phyloP scores from a whole-genome alignment of 139 green algal genomes.

The Chloropicon primus region DNA sequence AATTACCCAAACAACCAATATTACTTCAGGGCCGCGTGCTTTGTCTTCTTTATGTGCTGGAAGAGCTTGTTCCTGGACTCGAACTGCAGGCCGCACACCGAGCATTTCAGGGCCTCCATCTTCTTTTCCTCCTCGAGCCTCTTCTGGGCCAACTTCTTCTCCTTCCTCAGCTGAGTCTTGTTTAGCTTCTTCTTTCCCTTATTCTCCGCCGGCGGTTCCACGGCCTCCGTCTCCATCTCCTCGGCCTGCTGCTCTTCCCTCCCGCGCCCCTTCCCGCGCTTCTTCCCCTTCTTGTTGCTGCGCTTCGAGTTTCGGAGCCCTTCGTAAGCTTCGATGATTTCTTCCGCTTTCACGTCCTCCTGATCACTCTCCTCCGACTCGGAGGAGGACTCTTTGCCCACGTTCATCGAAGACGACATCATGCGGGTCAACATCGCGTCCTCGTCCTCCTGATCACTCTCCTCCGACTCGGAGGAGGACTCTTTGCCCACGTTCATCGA shows the following conservation, averaged over 20 bases:
- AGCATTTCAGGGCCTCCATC: conserved; percentile 25
- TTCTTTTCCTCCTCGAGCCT: background rate
- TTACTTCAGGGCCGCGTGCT: conserved; percentile 36
- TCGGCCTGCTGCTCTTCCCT: background rate
- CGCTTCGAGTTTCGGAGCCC: too few species aligned
- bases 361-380: background rate
- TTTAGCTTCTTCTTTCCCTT: conserved; percentile 24
- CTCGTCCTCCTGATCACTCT: background rate
- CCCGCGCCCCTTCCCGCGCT: background rate
- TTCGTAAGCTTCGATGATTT: too few species aligned
- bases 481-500: background rate
- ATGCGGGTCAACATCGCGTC: too few species aligned
- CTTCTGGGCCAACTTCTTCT: conserved; percentile 3
- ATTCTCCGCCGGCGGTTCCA: conserved; percentile 12
- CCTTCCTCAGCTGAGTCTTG: conserved; percentile 5
- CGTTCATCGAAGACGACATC: background rate
- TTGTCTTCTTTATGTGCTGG: conserved; percentile 41
- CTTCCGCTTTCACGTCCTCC: too few species aligned
- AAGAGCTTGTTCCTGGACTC: conserved; percentile 49
- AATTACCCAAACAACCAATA: background rate
- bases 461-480: background rate
- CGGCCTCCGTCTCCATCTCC: background rate
- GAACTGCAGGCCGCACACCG: conserved; percentile 39
- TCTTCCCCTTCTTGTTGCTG: background rate
- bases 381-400: background rate